These are phyloP conservation scores for Chloranthus sessilifolius DNA, from an alignment of 164 flowering plant species.

Conservation along the genomic window DNA sequence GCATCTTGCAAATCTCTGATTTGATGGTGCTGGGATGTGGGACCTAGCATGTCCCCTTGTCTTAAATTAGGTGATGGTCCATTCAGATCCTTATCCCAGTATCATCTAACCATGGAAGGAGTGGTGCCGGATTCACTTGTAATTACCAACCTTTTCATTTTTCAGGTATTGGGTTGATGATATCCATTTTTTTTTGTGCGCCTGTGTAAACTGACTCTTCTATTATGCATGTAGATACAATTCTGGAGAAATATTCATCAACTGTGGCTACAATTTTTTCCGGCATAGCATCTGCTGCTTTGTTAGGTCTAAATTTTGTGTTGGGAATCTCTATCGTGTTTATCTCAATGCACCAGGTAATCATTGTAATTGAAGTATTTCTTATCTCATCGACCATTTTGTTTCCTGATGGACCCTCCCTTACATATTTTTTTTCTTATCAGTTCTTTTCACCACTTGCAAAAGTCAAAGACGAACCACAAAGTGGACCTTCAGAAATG, in stretches of 20 bases:
- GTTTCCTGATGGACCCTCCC: background rate
- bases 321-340: slow-evolving; percentile 97
- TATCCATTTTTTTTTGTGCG: no score
- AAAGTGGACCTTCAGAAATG: slow-evolving; percentile 48
- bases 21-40: no score
- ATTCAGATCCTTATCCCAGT: no score
- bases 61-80: no score
- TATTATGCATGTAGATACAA: slow-evolving; percentile 61
- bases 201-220: no score
- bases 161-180: no score
- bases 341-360: slow-evolving; percentile 99
- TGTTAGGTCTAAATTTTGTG: slow-evolving; percentile 94
- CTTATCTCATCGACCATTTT: background rate
- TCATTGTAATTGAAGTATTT: background rate
- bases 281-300: slow-evolving; percentile 88
- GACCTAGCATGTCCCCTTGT: no score
- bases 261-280: slow-evolving; percentile 99
- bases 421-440: slow-evolving; percentile 8
- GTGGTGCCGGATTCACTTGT: no score
- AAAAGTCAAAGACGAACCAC: slow-evolving; percentile 74
- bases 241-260: slow-evolving; percentile 97
- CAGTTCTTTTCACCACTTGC: slow-evolving; percentile 94
- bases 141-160: no score
- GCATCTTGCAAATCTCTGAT: no score
- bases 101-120: no score